Percentiles rank a stretch among this genome's conserved stretches.
phyloP scores from a whole-genome alignment of 768 basidiomycete species.

The Amanita inopinata region DNA sequence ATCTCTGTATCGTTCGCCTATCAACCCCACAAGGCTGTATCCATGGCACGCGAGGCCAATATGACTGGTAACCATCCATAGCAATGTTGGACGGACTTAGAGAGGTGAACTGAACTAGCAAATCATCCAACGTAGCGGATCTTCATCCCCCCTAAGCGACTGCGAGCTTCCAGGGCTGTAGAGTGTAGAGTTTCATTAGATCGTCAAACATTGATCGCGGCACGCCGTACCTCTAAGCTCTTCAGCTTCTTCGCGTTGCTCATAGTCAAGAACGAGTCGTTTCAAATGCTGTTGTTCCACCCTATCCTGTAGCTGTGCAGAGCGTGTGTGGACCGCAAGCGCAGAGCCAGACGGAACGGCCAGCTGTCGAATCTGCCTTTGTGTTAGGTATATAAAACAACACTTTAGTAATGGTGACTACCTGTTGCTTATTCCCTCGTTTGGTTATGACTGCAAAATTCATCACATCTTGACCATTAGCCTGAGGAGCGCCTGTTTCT shows the following conservation, averaged over 20 bases:
- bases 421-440: slow-evolving; percentile 89
- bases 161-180: slow-evolving; percentile 60
- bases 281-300: slow-evolving; percentile 97
- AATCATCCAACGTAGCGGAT: slow-evolving; percentile 64
- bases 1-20: no score
- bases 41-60: slow-evolving; percentile 1
- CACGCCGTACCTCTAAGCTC: slow-evolving; percentile 55
- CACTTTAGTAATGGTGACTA: slow-evolving; percentile 22
- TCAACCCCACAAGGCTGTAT: no score
- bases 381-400: background rate
- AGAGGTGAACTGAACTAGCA: slow-evolving; percentile 1
- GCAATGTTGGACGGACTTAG: background rate
- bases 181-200: slow-evolving; percentile 1
- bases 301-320: slow-evolving; percentile 88
- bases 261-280: slow-evolving; percentile 85
- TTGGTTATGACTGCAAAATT: slow-evolving; percentile 90
- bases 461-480: slow-evolving; percentile 46
- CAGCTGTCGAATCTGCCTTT: slow-evolving; percentile 45
- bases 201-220: background rate
- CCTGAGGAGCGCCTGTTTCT: slow-evolving; percentile 32
- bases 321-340: slow-evolving; percentile 82
- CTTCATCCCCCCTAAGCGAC: slow-evolving; percentile 59
- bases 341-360: slow-evolving; percentile 83
- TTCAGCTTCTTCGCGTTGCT: slow-evolving; percentile 82
- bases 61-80: background rate